phyloP scores from a whole-genome alignment of 2,329 filamentous ascomycete species.

The Botrytis galanthina region DNA sequence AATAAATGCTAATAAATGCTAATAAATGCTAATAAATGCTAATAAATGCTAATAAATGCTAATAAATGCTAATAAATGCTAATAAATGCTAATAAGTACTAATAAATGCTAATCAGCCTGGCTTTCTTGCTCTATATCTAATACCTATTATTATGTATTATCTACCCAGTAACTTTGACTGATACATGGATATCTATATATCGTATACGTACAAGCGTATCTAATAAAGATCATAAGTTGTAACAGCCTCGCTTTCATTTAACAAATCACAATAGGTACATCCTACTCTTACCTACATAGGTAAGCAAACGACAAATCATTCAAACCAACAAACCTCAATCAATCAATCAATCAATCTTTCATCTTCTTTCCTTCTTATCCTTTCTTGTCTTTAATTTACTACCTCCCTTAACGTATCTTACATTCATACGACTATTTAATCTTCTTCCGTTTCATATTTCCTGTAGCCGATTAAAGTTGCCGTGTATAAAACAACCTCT shows the following conservation, averaged over 20 bases:
- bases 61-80: too few relatives aligned
- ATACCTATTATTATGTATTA: background rate
- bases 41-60: background rate
- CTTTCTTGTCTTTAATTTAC: background rate
- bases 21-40: too few relatives aligned
- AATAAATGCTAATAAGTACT: background rate
- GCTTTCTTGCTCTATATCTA: background rate
- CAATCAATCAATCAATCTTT: too few relatives aligned
- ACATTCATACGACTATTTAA: background rate
- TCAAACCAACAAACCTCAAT: background rate
- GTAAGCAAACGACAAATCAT: background rate
- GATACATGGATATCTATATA: too few relatives aligned
- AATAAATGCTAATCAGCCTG: background rate
- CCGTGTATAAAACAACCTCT: background rate
- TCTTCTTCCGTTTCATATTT: background rate
- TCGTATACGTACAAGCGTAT: too few relatives aligned
- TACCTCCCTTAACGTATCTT: background rate
- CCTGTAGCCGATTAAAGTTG: background rate
- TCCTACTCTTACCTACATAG: too few relatives aligned
- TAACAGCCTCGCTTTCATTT: background rate
- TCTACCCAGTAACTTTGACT: background rate
- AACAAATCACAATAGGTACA: background rate
- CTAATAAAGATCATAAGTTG: background rate
- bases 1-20: too few relatives aligned
- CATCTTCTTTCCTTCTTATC: background rate